These are phyloP conservation scores for Penicillium digitatum DNA, from an alignment of 2,329 filamentous ascomycete genomes.

Conservation along the genomic window DNA sequence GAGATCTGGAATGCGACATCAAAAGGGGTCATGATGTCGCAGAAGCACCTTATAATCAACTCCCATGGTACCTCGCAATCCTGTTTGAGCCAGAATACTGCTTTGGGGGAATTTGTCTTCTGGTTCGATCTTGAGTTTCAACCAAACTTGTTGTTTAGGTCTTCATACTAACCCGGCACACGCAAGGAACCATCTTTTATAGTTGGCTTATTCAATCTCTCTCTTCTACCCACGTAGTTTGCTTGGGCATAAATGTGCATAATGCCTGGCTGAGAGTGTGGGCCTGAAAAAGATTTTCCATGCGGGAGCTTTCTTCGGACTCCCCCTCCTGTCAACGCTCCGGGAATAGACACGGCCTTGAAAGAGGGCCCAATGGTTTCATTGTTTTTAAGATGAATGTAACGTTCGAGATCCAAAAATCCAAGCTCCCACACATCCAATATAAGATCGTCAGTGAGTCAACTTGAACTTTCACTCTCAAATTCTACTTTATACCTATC, in stretches of 20 bases:
- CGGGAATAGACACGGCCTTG: slow-evolving; percentile 9
- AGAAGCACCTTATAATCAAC: background rate
- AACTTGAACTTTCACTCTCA: background rate
- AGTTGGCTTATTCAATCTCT: background rate
- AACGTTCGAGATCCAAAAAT: slow-evolving; percentile 2
- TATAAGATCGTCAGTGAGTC: background rate
- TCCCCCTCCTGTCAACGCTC: background rate
- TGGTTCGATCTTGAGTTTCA: background rate
- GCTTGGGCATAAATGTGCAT: background rate
- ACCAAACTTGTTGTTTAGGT: background rate
- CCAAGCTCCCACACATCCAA: background rate
- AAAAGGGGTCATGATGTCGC: slow-evolving; percentile 4
- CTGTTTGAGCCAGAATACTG: background rate
- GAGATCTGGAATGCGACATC: slow-evolving; percentile 12
- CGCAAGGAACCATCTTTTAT: background rate
- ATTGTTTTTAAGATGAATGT: slow-evolving; percentile 12
- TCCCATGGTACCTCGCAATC: background rate
- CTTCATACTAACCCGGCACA: background rate
- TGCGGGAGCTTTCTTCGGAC: background rate
- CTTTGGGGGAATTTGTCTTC: background rate
- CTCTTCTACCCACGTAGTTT: background rate
- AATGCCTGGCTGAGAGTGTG: background rate
- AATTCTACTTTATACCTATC: background rate
- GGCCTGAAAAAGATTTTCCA: background rate
- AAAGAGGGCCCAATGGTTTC: slow-evolving; percentile 4